Percentiles rank a stretch among this genome's conserved stretches.
Evolutionary conservation across 345 rosid genomes (phyloP).

Genomic region (Populus deltoides): DNA sequence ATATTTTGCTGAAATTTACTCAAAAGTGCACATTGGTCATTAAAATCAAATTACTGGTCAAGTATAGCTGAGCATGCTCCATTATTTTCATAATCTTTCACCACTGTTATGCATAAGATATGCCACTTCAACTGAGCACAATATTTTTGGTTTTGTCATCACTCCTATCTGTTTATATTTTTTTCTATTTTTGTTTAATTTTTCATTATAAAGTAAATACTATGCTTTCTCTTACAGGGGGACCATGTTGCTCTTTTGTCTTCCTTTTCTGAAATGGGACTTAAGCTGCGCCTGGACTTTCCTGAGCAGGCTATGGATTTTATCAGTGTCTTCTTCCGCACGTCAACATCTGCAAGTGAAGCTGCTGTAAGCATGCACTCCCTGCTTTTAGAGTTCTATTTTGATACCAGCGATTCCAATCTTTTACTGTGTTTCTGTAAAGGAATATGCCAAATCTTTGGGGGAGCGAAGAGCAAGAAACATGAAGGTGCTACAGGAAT

Average conservation of each 20-base stretch:
- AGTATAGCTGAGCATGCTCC: neutral
- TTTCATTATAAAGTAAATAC: constrained; percentile 1
- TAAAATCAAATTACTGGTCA: neutral
- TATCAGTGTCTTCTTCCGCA: constrained; percentile 70
- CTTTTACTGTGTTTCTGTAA: constrained; percentile 26
- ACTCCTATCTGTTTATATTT: neutral
- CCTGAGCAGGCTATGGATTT: constrained; percentile 96
- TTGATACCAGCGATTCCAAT: constrained; percentile 4
- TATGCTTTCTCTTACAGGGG: constrained; percentile 53
- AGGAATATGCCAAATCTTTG: constrained; percentile 74
- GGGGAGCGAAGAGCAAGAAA: constrained; percentile 65
- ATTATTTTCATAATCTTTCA: neutral
- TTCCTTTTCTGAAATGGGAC: constrained; percentile 97
- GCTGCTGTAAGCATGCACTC: constrained; percentile 54
- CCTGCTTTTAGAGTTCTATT: constrained; percentile 25
- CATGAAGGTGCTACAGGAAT: constrained; percentile 91
- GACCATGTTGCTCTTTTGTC: constrained; percentile 95
- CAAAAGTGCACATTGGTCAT: neutral
- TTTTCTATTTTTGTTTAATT: neutral
- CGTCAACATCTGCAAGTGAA: constrained; percentile 76
- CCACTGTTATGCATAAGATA: neutral
- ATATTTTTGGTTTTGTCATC: neutral
- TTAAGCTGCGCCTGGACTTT: constrained; percentile 63
- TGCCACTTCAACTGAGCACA: neutral
- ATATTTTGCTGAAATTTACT: neutral